Evolutionary conservation across 2,329 filamentous ascomycete species (phyloP).

Genomic region (Fusarium kyushuense): DNA sequence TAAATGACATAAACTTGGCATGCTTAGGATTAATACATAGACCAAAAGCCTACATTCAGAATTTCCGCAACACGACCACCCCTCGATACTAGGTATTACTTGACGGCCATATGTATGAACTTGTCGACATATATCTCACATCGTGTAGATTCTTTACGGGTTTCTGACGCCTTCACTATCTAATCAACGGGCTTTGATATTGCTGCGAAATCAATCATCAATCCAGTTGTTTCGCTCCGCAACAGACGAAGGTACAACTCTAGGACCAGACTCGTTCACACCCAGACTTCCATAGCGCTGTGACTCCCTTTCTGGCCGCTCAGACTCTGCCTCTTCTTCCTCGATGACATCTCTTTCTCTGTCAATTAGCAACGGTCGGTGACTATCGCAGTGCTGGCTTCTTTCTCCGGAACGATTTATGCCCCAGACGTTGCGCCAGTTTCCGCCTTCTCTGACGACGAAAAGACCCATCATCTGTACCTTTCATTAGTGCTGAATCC

Average conservation of each 20-base stretch:
- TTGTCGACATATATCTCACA: too few relatives aligned
- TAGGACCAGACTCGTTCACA: constrained; percentile 37
- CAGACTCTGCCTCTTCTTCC: constrained; percentile 35
- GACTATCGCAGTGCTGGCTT: constrained; percentile 31
- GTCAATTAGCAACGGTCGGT: constrained; percentile 46
- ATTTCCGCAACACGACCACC: not conserved
- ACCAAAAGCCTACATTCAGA: not conserved
- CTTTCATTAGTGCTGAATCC: not conserved
- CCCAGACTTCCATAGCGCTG: constrained; percentile 40
- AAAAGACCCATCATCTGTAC: constrained; percentile 50
- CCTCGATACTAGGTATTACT: not conserved
- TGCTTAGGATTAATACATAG: constrained; percentile 3
- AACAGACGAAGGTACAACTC: constrained; percentile 47
- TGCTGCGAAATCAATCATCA: constrained; percentile 12
- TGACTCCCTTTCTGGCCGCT: constrained; percentile 18
- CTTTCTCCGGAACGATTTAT: constrained; percentile 10
- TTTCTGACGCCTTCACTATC: not conserved
- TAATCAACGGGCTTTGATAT: not conserved
- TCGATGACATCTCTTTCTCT: constrained; percentile 48
- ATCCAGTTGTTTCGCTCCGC: constrained; percentile 47
- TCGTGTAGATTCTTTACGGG: not conserved
- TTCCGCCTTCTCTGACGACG: constrained; percentile 47
- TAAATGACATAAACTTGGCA: not conserved
- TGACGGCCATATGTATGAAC: not conserved
- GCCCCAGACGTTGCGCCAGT: constrained; percentile 51